phyloP scores from a whole-genome alignment of 148 eudicot species.

The Cornus controversa region DNA sequence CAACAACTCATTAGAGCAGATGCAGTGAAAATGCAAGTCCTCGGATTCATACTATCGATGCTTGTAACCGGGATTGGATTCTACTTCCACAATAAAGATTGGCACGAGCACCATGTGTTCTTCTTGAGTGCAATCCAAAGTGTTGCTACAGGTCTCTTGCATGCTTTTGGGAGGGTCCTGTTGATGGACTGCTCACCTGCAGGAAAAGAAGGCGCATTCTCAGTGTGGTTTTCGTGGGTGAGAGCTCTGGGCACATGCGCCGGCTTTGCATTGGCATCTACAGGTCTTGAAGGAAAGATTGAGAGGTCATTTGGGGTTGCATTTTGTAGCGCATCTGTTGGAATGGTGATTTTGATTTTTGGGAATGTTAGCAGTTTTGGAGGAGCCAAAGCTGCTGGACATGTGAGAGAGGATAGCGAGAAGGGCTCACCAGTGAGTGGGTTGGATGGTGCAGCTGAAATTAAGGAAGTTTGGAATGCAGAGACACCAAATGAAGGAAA shows the following conservation, averaged over 20 bases:
- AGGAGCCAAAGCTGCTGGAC: slow-evolving; percentile 49
- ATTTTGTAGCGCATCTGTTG: slow-evolving; percentile 31
- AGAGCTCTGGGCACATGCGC: slow-evolving; percentile 37
- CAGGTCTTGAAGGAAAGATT: slow-evolving; percentile 14
- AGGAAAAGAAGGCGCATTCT: slow-evolving; percentile 47
- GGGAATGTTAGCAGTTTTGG: slow-evolving; percentile 40
- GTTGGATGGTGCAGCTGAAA: not conserved
- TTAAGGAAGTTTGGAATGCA: too few species aligned
- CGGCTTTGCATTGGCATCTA: slow-evolving; percentile 40
- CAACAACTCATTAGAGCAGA: slow-evolving; percentile 37
- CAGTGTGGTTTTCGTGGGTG: slow-evolving; percentile 51
- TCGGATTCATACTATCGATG: slow-evolving; percentile 35
- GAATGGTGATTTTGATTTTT: slow-evolving; percentile 33
- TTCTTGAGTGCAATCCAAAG: slow-evolving; percentile 36
- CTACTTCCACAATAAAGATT: slow-evolving; percentile 20
- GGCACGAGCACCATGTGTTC: slow-evolving; percentile 26
- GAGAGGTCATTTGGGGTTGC: slow-evolving; percentile 29
- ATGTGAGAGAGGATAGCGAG: slow-evolving; percentile 23
- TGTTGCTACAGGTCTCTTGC: slow-evolving; percentile 31
- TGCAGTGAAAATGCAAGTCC: slow-evolving; percentile 53
- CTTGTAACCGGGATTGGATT: slow-evolving; percentile 38
- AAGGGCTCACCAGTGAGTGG: slow-evolving; percentile 20
- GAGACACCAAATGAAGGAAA: too few species aligned
- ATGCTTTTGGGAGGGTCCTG: slow-evolving; percentile 37
- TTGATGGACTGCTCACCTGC: slow-evolving; percentile 47